Conservation (phyloP, 1,139 yeast species). For the Protomyces gravidus region DNA sequence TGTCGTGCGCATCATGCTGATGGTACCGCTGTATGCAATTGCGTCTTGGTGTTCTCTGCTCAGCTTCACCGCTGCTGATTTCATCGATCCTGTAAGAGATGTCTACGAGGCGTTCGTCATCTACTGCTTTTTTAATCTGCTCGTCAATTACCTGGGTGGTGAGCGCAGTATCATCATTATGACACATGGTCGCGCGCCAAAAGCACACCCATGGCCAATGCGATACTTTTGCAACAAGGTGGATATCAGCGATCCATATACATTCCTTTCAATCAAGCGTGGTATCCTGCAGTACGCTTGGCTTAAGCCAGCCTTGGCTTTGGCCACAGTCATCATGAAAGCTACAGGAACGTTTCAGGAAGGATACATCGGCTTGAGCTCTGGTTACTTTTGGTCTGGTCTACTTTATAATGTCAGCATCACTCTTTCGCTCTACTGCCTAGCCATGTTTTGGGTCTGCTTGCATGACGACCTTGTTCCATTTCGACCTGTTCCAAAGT, state of each 20-base stretch:
- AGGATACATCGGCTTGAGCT: constrained; percentile 49
- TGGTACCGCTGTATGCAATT: constrained; percentile 53
- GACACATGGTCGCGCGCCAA: constrained; percentile 71
- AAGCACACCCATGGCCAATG: constrained; percentile 56
- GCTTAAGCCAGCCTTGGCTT: constrained; percentile 77
- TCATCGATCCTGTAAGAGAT: constrained; percentile 76
- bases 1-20: constrained; percentile 68
- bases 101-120: constrained; percentile 90
- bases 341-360: constrained; percentile 47
- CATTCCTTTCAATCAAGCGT: constrained; percentile 71
- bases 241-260: constrained; percentile 81
- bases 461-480: constrained; percentile 69
- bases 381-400: constrained; percentile 63
- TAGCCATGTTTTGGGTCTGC: constrained; percentile 91
- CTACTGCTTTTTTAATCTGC: constrained; percentile 79
- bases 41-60: constrained; percentile 57
- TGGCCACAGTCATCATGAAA: constrained; percentile 53
- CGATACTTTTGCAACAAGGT: constrained; percentile 53
- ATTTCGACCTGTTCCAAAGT: constrained; percentile 86
- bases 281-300: constrained; percentile 92
- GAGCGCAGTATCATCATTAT: constrained; percentile 74
- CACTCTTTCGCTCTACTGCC: constrained; percentile 70
- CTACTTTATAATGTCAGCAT: constrained; percentile 74
- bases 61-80: constrained; percentile 46
- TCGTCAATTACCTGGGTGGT: constrained; percentile 85